phyloP scores from a whole-genome alignment of 2,329 filamentous ascomycete genomes.

The Penicillium corylophilum region DNA sequence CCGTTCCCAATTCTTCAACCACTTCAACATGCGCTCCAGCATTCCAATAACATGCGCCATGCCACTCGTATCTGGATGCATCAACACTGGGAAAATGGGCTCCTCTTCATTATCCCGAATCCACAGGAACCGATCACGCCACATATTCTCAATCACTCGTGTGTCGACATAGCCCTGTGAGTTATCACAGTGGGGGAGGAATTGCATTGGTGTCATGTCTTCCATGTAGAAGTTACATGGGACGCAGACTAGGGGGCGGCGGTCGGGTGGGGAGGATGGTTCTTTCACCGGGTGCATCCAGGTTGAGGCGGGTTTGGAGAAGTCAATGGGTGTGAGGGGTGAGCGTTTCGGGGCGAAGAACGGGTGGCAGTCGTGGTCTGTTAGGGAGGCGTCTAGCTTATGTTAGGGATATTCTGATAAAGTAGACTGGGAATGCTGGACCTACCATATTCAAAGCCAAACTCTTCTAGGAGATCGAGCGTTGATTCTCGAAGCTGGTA shows the following conservation, averaged over 20 bases:
- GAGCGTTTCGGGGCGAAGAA: slow-evolving; percentile 42
- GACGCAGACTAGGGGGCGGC: slow-evolving; percentile 40
- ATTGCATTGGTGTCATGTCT: slow-evolving; percentile 49
- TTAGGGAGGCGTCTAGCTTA: slow-evolving; percentile 40
- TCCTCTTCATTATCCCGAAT: slow-evolving; percentile 47
- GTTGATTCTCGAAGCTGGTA: slow-evolving; percentile 43
- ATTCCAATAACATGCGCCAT: slow-evolving; percentile 63
- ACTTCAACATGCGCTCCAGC: slow-evolving; percentile 53
- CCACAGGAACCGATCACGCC: slow-evolving; percentile 61
- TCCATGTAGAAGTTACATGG: slow-evolving; percentile 50
- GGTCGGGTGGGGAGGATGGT: slow-evolving; percentile 15
- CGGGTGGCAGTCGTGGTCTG: slow-evolving; percentile 43
- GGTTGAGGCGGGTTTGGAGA: slow-evolving; percentile 38
- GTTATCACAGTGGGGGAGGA: slow-evolving; percentile 47
- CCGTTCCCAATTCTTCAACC: slow-evolving; percentile 42
- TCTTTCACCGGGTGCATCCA: slow-evolving; percentile 47
- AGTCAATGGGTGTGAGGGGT: slow-evolving; percentile 42
- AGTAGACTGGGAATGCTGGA: not conserved
- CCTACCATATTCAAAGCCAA: slow-evolving; percentile 43
- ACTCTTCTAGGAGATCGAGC: slow-evolving; percentile 41
- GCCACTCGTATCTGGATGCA: slow-evolving; percentile 60
- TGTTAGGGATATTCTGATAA: not conserved
- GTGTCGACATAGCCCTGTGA: slow-evolving; percentile 60
- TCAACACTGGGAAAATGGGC: slow-evolving; percentile 51
- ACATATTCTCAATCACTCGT: slow-evolving; percentile 58